Evolutionary conservation across 192 early-diverging fungal genomes (phyloP), one percentile per base, ranked within the genome.

Genomic region (Oehlia diaphana): DNA sequence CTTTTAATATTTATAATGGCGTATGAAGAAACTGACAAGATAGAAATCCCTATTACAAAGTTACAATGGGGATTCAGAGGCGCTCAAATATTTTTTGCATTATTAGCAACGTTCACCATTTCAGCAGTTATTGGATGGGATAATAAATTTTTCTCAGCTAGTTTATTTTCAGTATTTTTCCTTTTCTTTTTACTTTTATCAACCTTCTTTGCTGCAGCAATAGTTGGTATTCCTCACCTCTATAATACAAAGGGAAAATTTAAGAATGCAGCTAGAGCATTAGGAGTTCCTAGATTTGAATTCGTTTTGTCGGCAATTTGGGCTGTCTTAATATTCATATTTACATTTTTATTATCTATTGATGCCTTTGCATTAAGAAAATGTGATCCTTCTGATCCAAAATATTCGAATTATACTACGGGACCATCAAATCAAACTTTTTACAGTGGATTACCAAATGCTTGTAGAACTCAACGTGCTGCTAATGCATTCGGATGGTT

Each of bases 31-130:
- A 58, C 64, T 9, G 76, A 77, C n/a, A 77, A 49, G 26, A 33
- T 77, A 50, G 63, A 66, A 79, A 70, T 79, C 13, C 68, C 77
- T 5, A 79, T 79, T 44, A 79, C 77, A 26, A 79, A 79, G 21
- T 1, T 71, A n/a, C 77, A 79, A 79, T 79, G 77, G 77, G 69
- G 77, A 26, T 61, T 79, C 21, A 42, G 77, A 62, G 77, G 77
- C 9, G 16, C 68, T 19, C 77, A 79, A 42, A 61, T 79, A 9
- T 37, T 79, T 44, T 79, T 69, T 42, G 77, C 77, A 3, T 79
- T 79, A 39, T 47, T 79, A 33, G 65, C 77, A 61, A 79, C 63
- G 53, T 9, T 23, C 3, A 49, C 39, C 31, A 53, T 79, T 62
- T 35, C 77, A 21, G 77, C 77, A 3, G 77, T 71, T 39, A 79